Conservation (phyloP, 768 basidiomycete genomes). For the Pulveroboletus sp. region DNA sequence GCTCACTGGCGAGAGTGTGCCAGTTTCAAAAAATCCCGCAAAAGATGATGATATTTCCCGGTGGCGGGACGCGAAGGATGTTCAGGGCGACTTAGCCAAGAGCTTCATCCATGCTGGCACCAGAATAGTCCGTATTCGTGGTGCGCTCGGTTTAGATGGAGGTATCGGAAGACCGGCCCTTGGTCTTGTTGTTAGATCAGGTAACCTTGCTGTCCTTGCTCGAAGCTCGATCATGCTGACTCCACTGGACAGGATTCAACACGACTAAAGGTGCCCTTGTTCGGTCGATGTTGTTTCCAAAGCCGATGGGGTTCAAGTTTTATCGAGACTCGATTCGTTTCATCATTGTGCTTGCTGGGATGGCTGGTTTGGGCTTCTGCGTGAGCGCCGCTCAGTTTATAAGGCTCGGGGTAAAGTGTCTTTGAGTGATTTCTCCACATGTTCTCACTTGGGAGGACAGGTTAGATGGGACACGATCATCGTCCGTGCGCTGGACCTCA, state of each 20-base stretch:
- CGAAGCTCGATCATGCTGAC: constrained; percentile 2
- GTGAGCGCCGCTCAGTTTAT: constrained; percentile 92
- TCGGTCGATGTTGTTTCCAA: constrained; percentile 97
- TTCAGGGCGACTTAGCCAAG: constrained; percentile 63
- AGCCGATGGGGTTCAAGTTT: constrained; percentile 98
- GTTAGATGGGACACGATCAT: constrained; percentile 88
- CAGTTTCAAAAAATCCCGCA: constrained; percentile 86
- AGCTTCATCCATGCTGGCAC: constrained; percentile 91
- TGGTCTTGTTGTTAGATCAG: constrained; percentile 84
- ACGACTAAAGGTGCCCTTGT: constrained; percentile 97
- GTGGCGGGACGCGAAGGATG: constrained; percentile 67
- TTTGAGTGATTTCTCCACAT: background rate
- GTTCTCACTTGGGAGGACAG: constrained; percentile 38
- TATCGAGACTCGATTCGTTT: constrained; percentile 91
- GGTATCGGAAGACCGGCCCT: constrained; percentile 60
- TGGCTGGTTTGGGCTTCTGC: constrained; percentile 89
- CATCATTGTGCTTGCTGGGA: constrained; percentile 86
- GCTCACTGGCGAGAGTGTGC: constrained; percentile 98
- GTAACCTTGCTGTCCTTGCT: constrained; percentile 36
- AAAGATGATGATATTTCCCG: constrained; percentile 72
- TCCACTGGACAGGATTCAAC: constrained; percentile 68
- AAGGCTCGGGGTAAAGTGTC: constrained; percentile 65
- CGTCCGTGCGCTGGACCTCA: constrained; percentile 88
- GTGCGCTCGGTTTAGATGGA: constrained; percentile 51
- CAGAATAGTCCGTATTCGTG: constrained; percentile 82